Conservation (phyloP, 2,329 filamentous ascomycete species). For the Aschersonia sp. region DNA sequence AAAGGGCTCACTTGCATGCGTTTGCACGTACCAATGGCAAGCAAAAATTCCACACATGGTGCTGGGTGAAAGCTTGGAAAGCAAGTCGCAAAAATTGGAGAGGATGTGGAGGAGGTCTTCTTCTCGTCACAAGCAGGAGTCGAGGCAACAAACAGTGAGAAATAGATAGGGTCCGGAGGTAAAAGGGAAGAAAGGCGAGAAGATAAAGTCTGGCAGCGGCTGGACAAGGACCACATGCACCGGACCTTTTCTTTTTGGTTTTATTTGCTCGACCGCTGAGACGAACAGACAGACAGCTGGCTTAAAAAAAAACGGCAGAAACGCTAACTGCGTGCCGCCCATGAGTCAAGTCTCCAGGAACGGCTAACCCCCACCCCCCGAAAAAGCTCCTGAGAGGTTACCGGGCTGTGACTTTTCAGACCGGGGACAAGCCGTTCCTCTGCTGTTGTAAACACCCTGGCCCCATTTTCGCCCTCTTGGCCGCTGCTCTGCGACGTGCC, state of each 20-base stretch:
- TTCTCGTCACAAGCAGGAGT: too few relatives aligned
- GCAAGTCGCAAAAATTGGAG: too few relatives aligned
- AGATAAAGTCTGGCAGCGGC: not conserved
- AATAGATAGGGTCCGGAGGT: not conserved
- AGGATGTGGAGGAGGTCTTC: not conserved
- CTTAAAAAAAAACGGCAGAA: not conserved
- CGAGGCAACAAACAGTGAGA: not conserved
- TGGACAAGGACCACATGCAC: not conserved
- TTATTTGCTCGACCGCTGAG: not conserved
- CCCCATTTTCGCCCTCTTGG: not conserved
- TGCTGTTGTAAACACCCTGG: too few relatives aligned
- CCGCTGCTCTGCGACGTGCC: not conserved
- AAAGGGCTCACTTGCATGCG: not conserved
- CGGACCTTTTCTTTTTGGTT: too few relatives aligned
- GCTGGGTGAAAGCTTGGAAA: slow-evolving; percentile 16
- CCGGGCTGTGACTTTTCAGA: too few relatives aligned
- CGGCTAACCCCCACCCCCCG: not conserved
- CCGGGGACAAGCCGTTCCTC: too few relatives aligned
- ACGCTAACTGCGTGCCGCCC: not conserved
- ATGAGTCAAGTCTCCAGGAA: slow-evolving; percentile 6
- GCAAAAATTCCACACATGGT: slow-evolving; percentile 96
- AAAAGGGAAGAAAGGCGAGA: not conserved
- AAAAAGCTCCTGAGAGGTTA: too few relatives aligned
- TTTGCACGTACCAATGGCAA: slow-evolving; percentile 62
- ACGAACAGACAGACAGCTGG: not conserved